Conservation (phyloP, 768 basidiomycete species). For the Phylloporus scabripes region DNA sequence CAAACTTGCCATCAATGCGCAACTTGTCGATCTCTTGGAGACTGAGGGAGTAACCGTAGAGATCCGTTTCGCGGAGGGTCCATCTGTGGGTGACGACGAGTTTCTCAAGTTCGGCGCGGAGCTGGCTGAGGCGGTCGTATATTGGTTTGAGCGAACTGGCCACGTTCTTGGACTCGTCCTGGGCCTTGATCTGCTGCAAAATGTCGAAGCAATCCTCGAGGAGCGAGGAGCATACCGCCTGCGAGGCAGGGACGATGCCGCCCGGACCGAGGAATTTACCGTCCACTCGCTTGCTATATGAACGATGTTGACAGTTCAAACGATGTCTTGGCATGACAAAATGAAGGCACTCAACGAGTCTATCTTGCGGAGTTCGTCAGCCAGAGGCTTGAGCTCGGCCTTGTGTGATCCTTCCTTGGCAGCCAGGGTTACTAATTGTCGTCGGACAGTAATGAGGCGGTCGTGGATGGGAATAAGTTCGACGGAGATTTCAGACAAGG, state of each 20-base stretch:
- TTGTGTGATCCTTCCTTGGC: constrained; percentile 84
- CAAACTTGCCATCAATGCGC: constrained; percentile 95
- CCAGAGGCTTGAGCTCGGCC: constrained; percentile 80
- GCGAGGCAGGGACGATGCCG: constrained; percentile 84
- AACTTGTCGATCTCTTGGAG: constrained; percentile 96
- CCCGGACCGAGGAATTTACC: constrained; percentile 93
- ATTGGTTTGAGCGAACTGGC: constrained; percentile 84
- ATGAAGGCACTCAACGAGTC: constrained; percentile 78
- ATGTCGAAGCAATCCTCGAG: constrained; percentile 98
- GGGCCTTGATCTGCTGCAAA: constrained; percentile 88
- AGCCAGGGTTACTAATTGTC: constrained; percentile 83
- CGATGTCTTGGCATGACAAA: constrained; percentile 18
- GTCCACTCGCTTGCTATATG: constrained; percentile 78
- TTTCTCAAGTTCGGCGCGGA: constrained; percentile 84
- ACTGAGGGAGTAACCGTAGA: constrained; percentile 90
- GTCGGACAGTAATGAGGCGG: constrained; percentile 77
- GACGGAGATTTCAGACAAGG: constrained; percentile 78
- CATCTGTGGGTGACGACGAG: constrained; percentile 94
- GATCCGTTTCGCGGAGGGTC: constrained; percentile 91
- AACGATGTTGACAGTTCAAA: neutral
- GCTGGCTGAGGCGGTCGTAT: constrained; percentile 82
- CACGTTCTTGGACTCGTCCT: constrained; percentile 86
- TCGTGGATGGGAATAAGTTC: constrained; percentile 92
- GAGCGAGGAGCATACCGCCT: constrained; percentile 85
- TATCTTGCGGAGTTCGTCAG: constrained; percentile 91